phyloP scores from a whole-genome alignment of 2,329 filamentous ascomycete genomes.

The Neoascochyta sp. region DNA sequence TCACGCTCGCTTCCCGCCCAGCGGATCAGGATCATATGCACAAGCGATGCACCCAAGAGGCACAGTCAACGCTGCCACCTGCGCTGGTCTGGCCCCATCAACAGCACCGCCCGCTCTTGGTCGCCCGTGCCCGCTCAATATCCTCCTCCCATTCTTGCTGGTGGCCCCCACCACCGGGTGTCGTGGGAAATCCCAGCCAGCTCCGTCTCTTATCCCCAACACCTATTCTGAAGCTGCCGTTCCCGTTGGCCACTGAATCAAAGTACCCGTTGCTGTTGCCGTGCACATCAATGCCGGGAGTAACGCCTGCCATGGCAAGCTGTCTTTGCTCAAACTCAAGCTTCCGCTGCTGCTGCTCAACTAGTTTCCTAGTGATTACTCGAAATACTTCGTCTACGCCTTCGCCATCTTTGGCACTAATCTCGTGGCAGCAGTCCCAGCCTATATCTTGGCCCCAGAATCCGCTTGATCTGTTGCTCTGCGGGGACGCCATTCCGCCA shows the following conservation, averaged over 20 bases:
- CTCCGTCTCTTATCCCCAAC: conserved; percentile 61
- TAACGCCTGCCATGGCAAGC: conserved; percentile 42
- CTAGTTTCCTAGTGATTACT: conserved; percentile 78
- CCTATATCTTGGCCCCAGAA: conserved; percentile 92
- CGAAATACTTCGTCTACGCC: conserved; percentile 96
- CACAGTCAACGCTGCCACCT: too few relatives aligned
- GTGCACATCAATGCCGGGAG: conserved; percentile 40
- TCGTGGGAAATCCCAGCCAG: conserved; percentile 61
- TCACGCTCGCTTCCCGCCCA: neutral
- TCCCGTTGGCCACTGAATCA: conserved; percentile 47
- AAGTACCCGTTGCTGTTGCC: conserved; percentile 45
- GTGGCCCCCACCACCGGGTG: conserved; percentile 31
- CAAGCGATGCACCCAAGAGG: too few relatives aligned
- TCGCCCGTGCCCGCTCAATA: conserved; percentile 27
- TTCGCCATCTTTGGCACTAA: conserved; percentile 88
- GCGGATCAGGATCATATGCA: too few relatives aligned
- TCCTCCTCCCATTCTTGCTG: conserved; percentile 36
- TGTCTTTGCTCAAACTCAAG: conserved; percentile 50
- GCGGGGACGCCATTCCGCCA: conserved; percentile 44
- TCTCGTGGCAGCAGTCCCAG: conserved; percentile 97
- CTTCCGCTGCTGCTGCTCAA: conserved; percentile 64
- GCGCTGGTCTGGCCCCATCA: too few relatives aligned
- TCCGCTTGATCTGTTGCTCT: conserved; percentile 59
- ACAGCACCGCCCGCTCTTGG: conserved; percentile 37
- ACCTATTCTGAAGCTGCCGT: conserved; percentile 59